Evolutionary conservation across 192 early-diverging fungal genomes (phyloP).

Genomic region (Umbelopsis sp.): DNA sequence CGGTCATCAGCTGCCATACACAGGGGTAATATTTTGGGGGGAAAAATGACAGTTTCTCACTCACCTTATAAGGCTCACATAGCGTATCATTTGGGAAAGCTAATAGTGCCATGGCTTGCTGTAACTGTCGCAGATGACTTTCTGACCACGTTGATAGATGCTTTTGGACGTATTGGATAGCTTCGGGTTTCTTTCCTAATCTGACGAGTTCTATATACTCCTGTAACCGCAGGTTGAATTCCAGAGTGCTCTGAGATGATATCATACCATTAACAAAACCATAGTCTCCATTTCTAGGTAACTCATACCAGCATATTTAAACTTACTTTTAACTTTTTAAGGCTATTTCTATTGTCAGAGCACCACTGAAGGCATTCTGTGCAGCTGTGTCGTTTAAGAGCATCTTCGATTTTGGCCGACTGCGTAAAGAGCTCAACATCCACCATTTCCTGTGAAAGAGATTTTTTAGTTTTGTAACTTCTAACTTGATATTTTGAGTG

Average conservation of each 20-base stretch:
- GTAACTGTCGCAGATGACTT: constrained; percentile 77
- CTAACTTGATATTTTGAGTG: neutral
- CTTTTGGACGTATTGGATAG: constrained; percentile 87
- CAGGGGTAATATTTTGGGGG: no score
- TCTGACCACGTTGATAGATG: constrained; percentile 78
- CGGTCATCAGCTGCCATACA: neutral
- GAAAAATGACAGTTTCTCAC: neutral
- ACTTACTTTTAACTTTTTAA: constrained; percentile 87
- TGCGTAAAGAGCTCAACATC: constrained; percentile 92
- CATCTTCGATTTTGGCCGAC: constrained; percentile 77
- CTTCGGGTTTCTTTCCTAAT: constrained; percentile 61
- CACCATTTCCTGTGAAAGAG: constrained; percentile 68
- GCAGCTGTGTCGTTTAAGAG: constrained; percentile 79
- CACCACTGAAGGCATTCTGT: constrained; percentile 92
- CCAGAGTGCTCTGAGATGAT: constrained; percentile 79
- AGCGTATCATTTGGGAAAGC: constrained; percentile 78
- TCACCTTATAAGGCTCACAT: constrained; percentile 82
- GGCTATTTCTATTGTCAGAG: constrained; percentile 82
- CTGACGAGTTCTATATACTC: constrained; percentile 93
- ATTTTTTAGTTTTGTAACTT: neutral
- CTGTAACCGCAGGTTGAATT: constrained; percentile 95
- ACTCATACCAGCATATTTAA: neutral
- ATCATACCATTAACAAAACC: neutral
- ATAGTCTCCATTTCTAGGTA: neutral
- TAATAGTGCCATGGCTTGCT: constrained; percentile 89